These are phyloP conservation scores for Ustilago cynodontis DNA, from an alignment of 1,284 basidiomycete genomes.

Conservation along the genomic window DNA sequence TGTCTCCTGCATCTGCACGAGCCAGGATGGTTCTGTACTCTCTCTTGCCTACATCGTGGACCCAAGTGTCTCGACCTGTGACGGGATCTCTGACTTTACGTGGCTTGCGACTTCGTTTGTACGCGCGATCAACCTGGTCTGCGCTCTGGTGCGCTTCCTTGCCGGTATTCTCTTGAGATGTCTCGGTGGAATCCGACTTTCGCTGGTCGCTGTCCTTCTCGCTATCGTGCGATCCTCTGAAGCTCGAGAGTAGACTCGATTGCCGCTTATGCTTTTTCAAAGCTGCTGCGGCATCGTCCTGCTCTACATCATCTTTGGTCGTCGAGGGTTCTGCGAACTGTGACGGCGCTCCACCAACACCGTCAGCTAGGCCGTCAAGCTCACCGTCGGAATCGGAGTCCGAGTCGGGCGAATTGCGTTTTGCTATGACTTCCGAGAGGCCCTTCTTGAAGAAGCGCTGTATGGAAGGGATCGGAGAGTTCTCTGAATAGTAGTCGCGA, in stretches of 20 bases:
- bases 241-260: constrained; percentile 16
- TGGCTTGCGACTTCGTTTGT: constrained; percentile 28
- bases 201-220: background rate
- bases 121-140: constrained; percentile 17
- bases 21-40: constrained; percentile 32
- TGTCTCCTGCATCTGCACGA: constrained; percentile 20
- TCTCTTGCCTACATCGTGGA: constrained; percentile 42
- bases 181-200: background rate
- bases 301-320: background rate
- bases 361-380: background rate
- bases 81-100: constrained; percentile 42
- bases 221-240: constrained; percentile 7
- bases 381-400: constrained; percentile 29
- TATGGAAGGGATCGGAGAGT: constrained; percentile 48
- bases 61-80: constrained; percentile 25
- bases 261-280: background rate
- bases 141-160: constrained; percentile 9
- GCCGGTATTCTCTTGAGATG: background rate
- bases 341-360: constrained; percentile 1
- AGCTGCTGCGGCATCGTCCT: constrained; percentile 1
- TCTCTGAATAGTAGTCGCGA: constrained; percentile 45
- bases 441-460: constrained; percentile 54
- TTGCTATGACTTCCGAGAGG: constrained; percentile 38
- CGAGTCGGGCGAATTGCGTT: constrained; percentile 25
- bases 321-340: background rate